A percentile compares a stretch with the other conserved stretches of the same genome.
Conservation (phyloP, 805 yeast genomes). For the Nakazawaea sp. region DNA sequence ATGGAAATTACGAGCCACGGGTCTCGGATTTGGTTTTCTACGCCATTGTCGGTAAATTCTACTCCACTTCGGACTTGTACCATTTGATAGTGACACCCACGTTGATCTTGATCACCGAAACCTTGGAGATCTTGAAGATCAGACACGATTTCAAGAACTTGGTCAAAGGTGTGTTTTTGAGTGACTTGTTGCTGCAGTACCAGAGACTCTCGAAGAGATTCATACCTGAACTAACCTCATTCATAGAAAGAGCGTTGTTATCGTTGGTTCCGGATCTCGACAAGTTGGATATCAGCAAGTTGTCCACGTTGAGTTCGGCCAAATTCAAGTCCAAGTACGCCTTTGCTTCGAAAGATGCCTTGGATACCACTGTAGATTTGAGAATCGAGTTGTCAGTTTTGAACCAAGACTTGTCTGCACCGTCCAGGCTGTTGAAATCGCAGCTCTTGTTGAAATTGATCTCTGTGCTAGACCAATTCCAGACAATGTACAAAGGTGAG, state of each 20-base stretch:
- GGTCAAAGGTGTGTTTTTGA: slow-evolving; percentile 58
- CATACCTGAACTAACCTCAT: slow-evolving; percentile 69
- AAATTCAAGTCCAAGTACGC: slow-evolving; percentile 16
- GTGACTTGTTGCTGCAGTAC: slow-evolving; percentile 59
- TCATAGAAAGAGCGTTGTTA: slow-evolving; percentile 45
- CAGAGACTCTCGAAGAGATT: slow-evolving; percentile 77
- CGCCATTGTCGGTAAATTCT: slow-evolving; percentile 65
- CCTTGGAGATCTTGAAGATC: slow-evolving; percentile 45
- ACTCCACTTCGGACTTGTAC: slow-evolving; percentile 93
- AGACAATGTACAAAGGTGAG: slow-evolving; percentile 53
- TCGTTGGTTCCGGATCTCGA: slow-evolving; percentile 33
- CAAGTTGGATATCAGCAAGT: slow-evolving; percentile 16
- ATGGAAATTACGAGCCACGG: slow-evolving; percentile 26
- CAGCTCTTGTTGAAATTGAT: slow-evolving; percentile 28
- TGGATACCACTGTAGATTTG: slow-evolving; percentile 3
- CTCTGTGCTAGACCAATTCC: slow-evolving; percentile 24
- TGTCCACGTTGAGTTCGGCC: slow-evolving; percentile 9
- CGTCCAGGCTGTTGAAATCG: slow-evolving; percentile 18
- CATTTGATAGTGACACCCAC: slow-evolving; percentile 89
- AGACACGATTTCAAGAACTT: slow-evolving; percentile 25
- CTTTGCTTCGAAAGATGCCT: slow-evolving; percentile 8
- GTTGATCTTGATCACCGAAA: slow-evolving; percentile 63
- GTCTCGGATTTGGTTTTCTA: slow-evolving; percentile 60
- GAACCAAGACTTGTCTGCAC: not conserved
- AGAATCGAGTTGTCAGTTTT: not conserved